Percentiles rank a stretch among this genome's conserved stretches.
These are phyloP conservation scores for Tulasnella sp. DNA, from an alignment of 768 basidiomycete genomes.

Conservation along the genomic window DNA sequence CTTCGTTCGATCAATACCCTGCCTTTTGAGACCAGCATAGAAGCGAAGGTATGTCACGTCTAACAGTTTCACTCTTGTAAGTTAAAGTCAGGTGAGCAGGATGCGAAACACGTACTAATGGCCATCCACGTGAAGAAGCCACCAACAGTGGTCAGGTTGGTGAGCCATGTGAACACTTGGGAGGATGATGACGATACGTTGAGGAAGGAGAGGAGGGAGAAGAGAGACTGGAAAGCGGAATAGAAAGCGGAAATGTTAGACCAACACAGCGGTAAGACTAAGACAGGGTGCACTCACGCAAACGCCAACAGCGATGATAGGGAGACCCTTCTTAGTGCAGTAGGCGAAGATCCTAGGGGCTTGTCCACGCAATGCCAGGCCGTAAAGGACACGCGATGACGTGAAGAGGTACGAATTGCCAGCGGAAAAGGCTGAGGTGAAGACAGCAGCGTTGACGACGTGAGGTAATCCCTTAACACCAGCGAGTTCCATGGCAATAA, in stretches of 20 bases:
- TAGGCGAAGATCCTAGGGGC: constrained; percentile 37
- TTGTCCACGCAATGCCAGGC: constrained; percentile 29
- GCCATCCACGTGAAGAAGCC: constrained; percentile 58
- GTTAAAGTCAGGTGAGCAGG: neutral
- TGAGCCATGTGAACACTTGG: constrained; percentile 35
- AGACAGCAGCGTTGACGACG: constrained; percentile 59
- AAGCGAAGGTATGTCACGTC: constrained; percentile 59
- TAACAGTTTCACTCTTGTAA: constrained; percentile 17
- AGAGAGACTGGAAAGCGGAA: constrained; percentile 28
- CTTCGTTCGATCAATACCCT: constrained; percentile 35
- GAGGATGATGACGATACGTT: constrained; percentile 32
- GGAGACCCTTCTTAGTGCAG: constrained; percentile 41
- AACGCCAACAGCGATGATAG: constrained; percentile 29
- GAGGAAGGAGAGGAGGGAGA: constrained; percentile 48
- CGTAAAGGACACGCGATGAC: constrained; percentile 27
- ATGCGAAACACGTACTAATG: constrained; percentile 29
- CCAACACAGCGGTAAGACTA: neutral
- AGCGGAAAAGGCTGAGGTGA: constrained; percentile 31
- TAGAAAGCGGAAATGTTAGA: neutral
- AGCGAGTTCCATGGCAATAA: constrained; percentile 62
- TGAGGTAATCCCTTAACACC: constrained; percentile 54
- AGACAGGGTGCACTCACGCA: constrained; percentile 11
- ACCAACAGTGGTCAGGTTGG: constrained; percentile 37
- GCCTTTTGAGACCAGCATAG: constrained; percentile 27
- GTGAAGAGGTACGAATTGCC: constrained; percentile 19